A percentile compares a stretch with the other conserved stretches of the same genome.
Evolutionary conservation across 139 green algal species (phyloP).

Genomic region (Axilococcus clingmanii): DNA sequence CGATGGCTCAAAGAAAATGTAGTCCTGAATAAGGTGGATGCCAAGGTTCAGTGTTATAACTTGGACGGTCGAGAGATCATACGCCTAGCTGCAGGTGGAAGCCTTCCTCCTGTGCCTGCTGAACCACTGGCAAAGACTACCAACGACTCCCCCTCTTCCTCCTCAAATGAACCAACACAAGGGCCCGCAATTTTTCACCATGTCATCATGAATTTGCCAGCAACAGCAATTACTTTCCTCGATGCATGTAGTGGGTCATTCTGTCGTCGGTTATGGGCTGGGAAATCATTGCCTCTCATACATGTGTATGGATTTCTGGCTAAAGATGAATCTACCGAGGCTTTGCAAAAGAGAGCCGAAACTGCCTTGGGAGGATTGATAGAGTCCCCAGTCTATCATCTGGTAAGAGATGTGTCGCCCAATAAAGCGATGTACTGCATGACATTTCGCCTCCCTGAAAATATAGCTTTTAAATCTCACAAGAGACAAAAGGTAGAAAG

Average conservation of each 20-base stretch:
- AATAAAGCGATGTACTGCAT: slow-evolving; percentile 91
- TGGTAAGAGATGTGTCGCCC: slow-evolving; percentile 81
- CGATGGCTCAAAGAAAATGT: slow-evolving; percentile 72
- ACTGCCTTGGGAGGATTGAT: slow-evolving; percentile 50
- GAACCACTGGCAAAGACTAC: neutral
- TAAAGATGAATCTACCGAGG: slow-evolving; percentile 40
- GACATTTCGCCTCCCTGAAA: slow-evolving; percentile 65
- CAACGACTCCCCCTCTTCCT: too few species aligned
- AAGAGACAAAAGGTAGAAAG: slow-evolving; percentile 1
- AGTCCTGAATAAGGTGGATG: slow-evolving; percentile 53
- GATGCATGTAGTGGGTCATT: slow-evolving; percentile 73
- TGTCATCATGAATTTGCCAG: slow-evolving; percentile 90
- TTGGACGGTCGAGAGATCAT: slow-evolving; percentile 63
- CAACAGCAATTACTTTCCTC: slow-evolving; percentile 79
- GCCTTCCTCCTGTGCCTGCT: neutral
- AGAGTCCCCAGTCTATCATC: slow-evolving; percentile 37
- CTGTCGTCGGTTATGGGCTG: slow-evolving; percentile 43
- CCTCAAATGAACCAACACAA: neutral
- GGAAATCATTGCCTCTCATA: slow-evolving; percentile 57
- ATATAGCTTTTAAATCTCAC: slow-evolving; percentile 3
- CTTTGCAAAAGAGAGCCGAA: slow-evolving; percentile 43
- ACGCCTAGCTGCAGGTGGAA: slow-evolving; percentile 2
- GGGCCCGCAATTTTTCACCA: slow-evolving; percentile 41
- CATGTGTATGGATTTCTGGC: slow-evolving; percentile 90
- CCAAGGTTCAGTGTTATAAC: slow-evolving; percentile 1